Base-by-base conservation (phyloP, 179 eudicot genomes). In the Heliamphora pulchella region DNA sequence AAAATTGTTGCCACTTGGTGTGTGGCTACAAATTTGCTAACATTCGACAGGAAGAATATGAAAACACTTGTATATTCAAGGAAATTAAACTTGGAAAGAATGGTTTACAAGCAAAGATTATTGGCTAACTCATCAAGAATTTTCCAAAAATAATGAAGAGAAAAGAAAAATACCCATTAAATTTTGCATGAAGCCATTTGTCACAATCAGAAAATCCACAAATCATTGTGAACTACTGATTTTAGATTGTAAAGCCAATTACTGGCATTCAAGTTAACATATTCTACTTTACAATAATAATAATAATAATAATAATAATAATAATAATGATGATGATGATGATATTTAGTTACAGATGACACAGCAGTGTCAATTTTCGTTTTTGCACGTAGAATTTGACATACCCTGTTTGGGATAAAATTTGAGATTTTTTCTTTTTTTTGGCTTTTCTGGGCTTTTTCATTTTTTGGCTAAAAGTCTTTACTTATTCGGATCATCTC, bases 61-160 rank as follows among this genome's bases (percentile, higher is more conserved):
- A 61, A 62, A 14, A 4, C 50, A 51, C 10, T 31, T 31, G 31
- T 31, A 31, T 31, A 31, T 31, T 31, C 9, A 17, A 64, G 11
- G 3, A 20, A 59, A 2, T 71, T 9, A 43, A 57, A 54, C 22
- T 54, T n/a, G 10, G n/a, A 63, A 20, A 31, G 53, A 39, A 53
- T 69, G 53, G 10, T 1, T 72, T 7, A 50, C 43, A 72, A 72
- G 59, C 59, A 18, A 72, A 72, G 43, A 72, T 41, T 50, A 8
- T 17, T 50, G 75, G 22, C 64, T 41, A 64, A 50, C 22, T 11
- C n/a, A 20, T 53, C 61, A 78, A 78, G 41, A 17, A 67, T 78
- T 78, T 5, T 41, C 54, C 43, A n/a, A 17, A 54, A 78, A 66
- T 31, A 22, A 74, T 22, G 20, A 18, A 47, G 57, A 0, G 55